Base-by-base conservation (phyloP, 208 protist genomes). In the Blastocrithidia nonstop region DNA sequence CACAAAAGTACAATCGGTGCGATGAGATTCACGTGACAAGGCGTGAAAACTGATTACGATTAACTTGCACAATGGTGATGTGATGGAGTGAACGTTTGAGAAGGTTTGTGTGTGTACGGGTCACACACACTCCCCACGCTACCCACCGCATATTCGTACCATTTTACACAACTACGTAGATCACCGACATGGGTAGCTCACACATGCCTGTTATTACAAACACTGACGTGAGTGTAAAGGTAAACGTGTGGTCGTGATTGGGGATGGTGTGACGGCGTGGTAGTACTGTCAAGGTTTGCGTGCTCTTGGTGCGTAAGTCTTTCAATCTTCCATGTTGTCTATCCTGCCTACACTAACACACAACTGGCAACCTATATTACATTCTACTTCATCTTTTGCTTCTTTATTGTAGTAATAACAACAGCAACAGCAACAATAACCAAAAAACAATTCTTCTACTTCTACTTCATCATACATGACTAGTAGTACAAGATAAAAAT, bases 81-180 rank as follows among this genome's bases (percentile, higher is more conserved):
- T 89, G n/a, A 75, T 84, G 57, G 78, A 88, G 50, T 93, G 79
- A 74, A 57, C 67, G 16, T 93, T 93, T 45, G 74, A 93, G 42
- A 62, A 57, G 44, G 71, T 93, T 11, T 87, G 76, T 44, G 79
- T 93, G 31, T 86, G 75, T 56, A 88, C 84, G 8, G 84, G 84
- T 2, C 75, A 88, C 43, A 76, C 76, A 24, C 78, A 93, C 36
- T 70, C 84, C 57, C 50, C 67, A 36, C 72, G 76, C 31, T 88
- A 71, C 52, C 84, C 84, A 0, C 43, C 31, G 1, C 65, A 64
- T 1, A 32, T 80, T 33, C 52, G 42, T 7, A 68, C 79, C 33
- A 23, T 33, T 4, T 49, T 93, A 13, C 11, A 41, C 19, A 49
- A 49, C n/a, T 93, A 74, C 45, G 26, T 61, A 11, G 33, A 20